Conservation (phyloP, 768 basidiomycete species). For the Lactarius akahatsu region DNA sequence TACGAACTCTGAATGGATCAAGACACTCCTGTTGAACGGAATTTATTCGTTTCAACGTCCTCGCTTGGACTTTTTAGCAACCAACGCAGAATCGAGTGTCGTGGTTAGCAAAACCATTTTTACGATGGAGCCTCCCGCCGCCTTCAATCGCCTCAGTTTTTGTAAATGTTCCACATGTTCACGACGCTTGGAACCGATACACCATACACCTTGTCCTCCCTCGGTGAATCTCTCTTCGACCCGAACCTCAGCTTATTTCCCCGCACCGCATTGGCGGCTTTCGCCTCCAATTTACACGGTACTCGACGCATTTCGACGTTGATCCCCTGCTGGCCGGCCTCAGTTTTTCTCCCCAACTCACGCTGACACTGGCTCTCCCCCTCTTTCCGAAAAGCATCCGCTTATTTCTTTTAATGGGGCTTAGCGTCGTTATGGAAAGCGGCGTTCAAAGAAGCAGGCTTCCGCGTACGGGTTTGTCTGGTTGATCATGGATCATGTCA, state of each 20-base stretch:
- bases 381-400: constrained; percentile 37
- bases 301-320: constrained; percentile 30
- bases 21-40: constrained; percentile 6
- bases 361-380: constrained; percentile 39
- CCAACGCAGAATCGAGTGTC: constrained; percentile 22
- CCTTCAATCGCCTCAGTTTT: background rate
- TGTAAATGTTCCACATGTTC: constrained; percentile 5
- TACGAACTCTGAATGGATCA: background rate
- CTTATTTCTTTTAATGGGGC: constrained; percentile 59
- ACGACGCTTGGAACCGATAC: constrained; percentile 7
- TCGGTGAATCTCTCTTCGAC: constrained; percentile 18
- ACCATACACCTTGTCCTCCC: constrained; percentile 9
- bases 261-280: background rate
- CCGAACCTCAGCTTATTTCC: background rate
- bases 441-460: constrained; percentile 45
- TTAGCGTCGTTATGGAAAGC: constrained; percentile 52
- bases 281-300: constrained; percentile 18
- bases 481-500: constrained; percentile 50
- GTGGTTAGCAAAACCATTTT: constrained; percentile 21
- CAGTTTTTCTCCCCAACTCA: constrained; percentile 38
- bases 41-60: constrained; percentile 10
- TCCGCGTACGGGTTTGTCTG: constrained; percentile 47
- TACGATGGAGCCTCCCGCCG: background rate
- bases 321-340: constrained; percentile 33
- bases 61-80: constrained; percentile 20